Evolutionary conservation across 305 asterid species (phyloP).

Genomic region (Fraxinus angustifolia): DNA sequence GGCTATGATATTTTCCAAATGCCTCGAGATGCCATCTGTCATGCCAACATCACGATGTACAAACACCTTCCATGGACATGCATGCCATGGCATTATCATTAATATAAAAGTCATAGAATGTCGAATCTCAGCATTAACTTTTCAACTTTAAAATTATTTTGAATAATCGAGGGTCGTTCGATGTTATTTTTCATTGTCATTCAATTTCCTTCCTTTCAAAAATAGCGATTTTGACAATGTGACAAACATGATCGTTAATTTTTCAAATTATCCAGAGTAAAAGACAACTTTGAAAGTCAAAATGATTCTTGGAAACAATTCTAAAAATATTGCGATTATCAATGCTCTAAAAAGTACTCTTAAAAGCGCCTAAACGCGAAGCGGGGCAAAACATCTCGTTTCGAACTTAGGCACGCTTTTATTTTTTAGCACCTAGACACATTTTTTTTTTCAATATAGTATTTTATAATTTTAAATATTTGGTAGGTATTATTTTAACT

Average conservation of each 20-base stretch:
- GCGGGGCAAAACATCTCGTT: too few relatives aligned
- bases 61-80: neutral
- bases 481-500: too few relatives aligned
- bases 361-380: too few relatives aligned
- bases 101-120: neutral
- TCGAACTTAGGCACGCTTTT: too few relatives aligned
- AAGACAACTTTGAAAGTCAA: neutral
- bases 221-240: neutral
- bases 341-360: too few relatives aligned
- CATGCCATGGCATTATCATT: neutral
- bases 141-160: neutral
- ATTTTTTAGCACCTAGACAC: too few relatives aligned
- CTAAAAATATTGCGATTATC: too few relatives aligned
- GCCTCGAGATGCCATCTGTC: constrained; percentile 52
- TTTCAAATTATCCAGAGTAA: neutral
- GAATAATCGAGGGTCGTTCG: neutral
- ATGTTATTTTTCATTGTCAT: neutral
- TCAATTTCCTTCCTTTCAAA: neutral
- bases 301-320: neutral
- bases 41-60: constrained; percentile 2
- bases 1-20: constrained; percentile 75
- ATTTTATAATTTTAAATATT: too few relatives aligned
- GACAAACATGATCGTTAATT: too few relatives aligned
- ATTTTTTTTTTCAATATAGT: too few relatives aligned
- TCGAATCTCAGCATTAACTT: neutral